Evolutionary conservation across 345 rosid genomes (phyloP).

Genomic region (Geranium brycei): DNA sequence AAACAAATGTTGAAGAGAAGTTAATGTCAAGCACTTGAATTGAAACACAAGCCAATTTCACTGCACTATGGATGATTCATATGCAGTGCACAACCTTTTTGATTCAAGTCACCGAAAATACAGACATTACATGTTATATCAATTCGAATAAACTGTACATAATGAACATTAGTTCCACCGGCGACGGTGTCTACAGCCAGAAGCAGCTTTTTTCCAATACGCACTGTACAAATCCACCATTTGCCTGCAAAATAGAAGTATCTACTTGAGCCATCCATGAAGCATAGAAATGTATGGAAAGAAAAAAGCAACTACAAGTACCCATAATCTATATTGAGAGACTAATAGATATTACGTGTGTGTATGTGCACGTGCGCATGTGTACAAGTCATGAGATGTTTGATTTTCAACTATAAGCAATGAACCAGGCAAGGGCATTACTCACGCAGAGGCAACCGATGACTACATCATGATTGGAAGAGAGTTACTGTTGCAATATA

Average conservation of each 20-base stretch:
- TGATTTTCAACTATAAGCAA: too few species aligned
- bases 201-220: background rate
- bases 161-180: too few species aligned
- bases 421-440: background rate
- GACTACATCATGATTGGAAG: conserved; percentile 53
- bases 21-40: background rate
- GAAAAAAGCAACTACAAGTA: background rate
- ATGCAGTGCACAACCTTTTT: too few species aligned
- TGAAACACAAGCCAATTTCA: background rate
- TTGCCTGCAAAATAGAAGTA: background rate
- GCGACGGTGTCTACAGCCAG: background rate
- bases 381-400: too few species aligned
- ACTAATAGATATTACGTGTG: too few species aligned
- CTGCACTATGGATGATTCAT: background rate
- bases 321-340: background rate
- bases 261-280: background rate
- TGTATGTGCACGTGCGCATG: too few species aligned
- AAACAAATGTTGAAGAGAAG: too few species aligned
- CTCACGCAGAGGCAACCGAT: background rate
- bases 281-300: too few species aligned
- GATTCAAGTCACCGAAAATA: too few species aligned
- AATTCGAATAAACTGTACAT: background rate
- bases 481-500: conserved; percentile 81
- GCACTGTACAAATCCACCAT: background rate
- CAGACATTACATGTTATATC: background rate